Base-by-base conservation (phyloP, 2,329 filamentous ascomycete genomes). In the Ophiostoma quercus region DNA sequence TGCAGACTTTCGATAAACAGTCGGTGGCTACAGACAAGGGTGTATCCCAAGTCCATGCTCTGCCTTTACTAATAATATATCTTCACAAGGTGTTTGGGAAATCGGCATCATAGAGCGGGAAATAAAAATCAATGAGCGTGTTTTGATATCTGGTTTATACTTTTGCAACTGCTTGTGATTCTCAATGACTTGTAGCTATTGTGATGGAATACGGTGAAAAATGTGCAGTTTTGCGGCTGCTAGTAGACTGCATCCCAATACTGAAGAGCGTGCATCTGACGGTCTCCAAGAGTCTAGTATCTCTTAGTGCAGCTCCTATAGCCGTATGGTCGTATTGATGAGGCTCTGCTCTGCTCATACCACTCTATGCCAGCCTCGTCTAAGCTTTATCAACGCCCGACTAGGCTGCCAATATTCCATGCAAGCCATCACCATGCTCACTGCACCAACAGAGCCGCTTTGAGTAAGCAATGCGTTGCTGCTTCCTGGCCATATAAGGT, bases 41-140 rank as follows among this genome's bases (percentile, higher is more conserved):
- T 32, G n/a, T 25, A 11, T 14, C 25, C 25, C 57, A 16, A 32
- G 57, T 14, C 22, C 57, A 32, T 62, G 57, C 25, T 16, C 57
- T 32, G 57, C 57, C 57, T 62, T 62, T 32, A 62, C 51, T 57
- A 62, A 62, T 62, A 29, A 16, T 32, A 62, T 62, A 32, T 62
- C 8, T 62, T 62, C 57, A 62, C 25, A 29, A 62, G 57, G 57
- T 62, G 57, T 62, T 62, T 62, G 57, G 57, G 57, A 32, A 62
- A 57, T 25, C 57, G 57, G 57, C 57, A 62, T 62, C 57, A 62
- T 32, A 62, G 22, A 62, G 57, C 57, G 57, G 57, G 57, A 32
- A 62, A 62, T 62, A 34, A 14, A 62, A 32, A 62, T 25, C 54
- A 62, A 62, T 62, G 57, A 34, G 57, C 25, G 57, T 62, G 25